Conservation (phyloP, 2,329 filamentous ascomycete genomes). For the Trichoderma lentiforme region DNA sequence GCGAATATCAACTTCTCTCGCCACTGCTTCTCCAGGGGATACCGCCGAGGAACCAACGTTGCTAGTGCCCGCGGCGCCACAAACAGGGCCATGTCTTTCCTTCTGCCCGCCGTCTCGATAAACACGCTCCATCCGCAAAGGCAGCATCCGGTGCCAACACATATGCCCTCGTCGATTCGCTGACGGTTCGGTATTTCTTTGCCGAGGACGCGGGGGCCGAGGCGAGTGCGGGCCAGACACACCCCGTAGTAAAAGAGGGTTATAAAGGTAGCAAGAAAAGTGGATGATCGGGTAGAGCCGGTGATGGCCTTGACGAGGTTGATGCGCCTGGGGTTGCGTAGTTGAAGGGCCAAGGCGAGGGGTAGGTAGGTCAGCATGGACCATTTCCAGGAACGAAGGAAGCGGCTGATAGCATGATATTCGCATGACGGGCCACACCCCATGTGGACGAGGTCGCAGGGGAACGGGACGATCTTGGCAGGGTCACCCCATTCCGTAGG, state of each 20-base stretch:
- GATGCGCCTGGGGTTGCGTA: constrained; percentile 45
- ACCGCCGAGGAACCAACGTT: constrained; percentile 69
- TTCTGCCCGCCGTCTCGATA: constrained; percentile 61
- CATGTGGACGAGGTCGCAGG: constrained; percentile 83
- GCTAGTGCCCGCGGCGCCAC: constrained; percentile 75
- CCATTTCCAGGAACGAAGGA: constrained; percentile 67
- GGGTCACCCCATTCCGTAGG: constrained; percentile 74
- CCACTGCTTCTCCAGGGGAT: constrained; percentile 61
- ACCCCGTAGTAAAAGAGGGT: constrained; percentile 81
- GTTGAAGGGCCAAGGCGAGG: constrained; percentile 64
- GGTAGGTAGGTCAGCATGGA: constrained; percentile 75
- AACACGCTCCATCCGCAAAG: constrained; percentile 82
- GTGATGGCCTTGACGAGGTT: constrained; percentile 51
- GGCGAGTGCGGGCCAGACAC: constrained; percentile 69
- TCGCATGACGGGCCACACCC: constrained; percentile 71
- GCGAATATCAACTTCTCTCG: constrained; percentile 65
- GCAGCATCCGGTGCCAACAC: constrained; percentile 67
- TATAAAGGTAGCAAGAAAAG: constrained; percentile 76
- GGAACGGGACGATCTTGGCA: constrained; percentile 64
- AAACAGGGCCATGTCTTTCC: constrained; percentile 76
- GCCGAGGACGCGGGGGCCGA: constrained; percentile 68
- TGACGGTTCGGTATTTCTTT: constrained; percentile 45
- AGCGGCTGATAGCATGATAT: constrained; percentile 65
- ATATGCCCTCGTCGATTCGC: constrained; percentile 60
- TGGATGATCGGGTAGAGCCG: constrained; percentile 66